Conservation (phyloP, 495 filamentous ascomycete species). For the Neurospora terricola region DNA sequence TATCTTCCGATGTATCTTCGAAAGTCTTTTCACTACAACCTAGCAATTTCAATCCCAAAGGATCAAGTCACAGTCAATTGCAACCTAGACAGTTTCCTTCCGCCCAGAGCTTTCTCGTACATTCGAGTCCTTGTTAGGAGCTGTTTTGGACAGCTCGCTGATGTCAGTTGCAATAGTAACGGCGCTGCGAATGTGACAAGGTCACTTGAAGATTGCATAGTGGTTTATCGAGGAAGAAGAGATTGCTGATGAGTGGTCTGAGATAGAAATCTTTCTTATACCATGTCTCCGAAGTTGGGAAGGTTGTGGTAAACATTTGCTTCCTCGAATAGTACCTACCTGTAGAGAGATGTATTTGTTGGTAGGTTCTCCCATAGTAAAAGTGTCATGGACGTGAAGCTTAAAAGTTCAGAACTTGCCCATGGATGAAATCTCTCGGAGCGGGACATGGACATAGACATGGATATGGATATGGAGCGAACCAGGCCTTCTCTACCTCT, state of each 20-base stretch:
- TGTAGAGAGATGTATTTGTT: background rate
- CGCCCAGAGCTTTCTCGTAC: background rate
- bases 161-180: background rate
- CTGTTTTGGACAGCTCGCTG: background rate
- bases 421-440: background rate
- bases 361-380: background rate
- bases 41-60: background rate
- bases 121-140: background rate
- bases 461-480: background rate
- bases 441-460: too few species aligned
- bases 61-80: background rate
- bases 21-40: background rate
- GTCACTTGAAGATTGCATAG: background rate
- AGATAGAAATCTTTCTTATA: background rate
- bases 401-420: background rate
- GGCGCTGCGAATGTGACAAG: background rate
- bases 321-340: background rate
- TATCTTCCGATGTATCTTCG: background rate
- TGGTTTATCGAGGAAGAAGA: background rate
- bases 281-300: background rate
- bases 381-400: background rate
- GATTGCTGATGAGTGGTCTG: background rate
- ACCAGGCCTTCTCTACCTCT: background rate
- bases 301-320: background rate
- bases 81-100: background rate